Base-by-base conservation (phyloP, 805 yeast genomes). In the Ogataea henricii region DNA sequence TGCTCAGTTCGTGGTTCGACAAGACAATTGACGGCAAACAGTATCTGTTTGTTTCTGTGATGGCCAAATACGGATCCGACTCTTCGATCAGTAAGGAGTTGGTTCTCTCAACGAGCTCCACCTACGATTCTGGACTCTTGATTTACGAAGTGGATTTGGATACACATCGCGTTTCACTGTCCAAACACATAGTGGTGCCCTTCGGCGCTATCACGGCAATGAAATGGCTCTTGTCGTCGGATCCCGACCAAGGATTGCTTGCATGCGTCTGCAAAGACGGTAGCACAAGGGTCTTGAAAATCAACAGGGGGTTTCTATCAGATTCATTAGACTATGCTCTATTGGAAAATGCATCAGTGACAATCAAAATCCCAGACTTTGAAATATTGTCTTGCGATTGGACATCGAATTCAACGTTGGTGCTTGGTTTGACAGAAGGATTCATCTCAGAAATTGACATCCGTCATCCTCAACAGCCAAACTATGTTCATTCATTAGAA, bases 251-350 rank as follows among this genome's bases (percentile, higher is more conserved):
- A 20, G 46, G 56, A 12, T 39, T 65, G 21, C 29, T 62, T 6
- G 62, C 62, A 1, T 55, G 63, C 32, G 56, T 60, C n/a, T 62
- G 56, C 39, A 52, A 62, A n/a, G 61, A 64, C 47, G 69, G 68
- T 4, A 32, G 52, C 3, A 51, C 52, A 8, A 48, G 59, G 18
- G 47, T 66, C 4, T 43, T 65, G 48, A 58, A 61, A 43, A 48
- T 66, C 3, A 40, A 57, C 29, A 1, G 38, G 4, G n/a, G 35
- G 7, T 56, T 59, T 25, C 37, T 57, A 3, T 16, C 44, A 1
- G n/a, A n/a, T n/a, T 32, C 48, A 7, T 35, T 42, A 6, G 18
- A 21, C 14, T 51, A 44, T 21, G 40, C 53, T 7, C 45, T 49
- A 16, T 38, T 60, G n/a, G 25, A 45, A 5, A 42, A 46, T 4